phyloP scores from a whole-genome alignment of 345 rosid genomes.

The Kernera saxatilis region DNA sequence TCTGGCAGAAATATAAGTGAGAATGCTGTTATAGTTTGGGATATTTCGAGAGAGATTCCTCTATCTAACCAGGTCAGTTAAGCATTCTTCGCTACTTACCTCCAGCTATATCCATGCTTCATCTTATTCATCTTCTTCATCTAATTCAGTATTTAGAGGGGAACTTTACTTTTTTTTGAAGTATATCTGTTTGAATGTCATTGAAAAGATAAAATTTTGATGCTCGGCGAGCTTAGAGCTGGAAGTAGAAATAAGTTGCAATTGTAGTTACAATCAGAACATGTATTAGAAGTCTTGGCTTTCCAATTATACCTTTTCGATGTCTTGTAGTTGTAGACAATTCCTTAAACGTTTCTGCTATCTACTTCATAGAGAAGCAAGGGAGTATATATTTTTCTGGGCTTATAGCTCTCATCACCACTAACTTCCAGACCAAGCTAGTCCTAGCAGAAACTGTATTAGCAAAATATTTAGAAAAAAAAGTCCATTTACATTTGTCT shows the following conservation, averaged over 20 bases:
- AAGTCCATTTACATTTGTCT: not conserved
- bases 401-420: not conserved
- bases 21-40: conserved; percentile 79
- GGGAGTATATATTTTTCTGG: not conserved
- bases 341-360: not conserved
- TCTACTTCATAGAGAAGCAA: not conserved
- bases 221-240: not conserved
- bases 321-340: not conserved
- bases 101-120: not conserved
- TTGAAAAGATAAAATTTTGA: not conserved
- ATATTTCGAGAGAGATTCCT: conserved; percentile 60
- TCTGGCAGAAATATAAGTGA: conserved; percentile 65
- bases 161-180: not conserved
- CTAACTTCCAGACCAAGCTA: not conserved
- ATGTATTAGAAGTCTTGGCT: not conserved
- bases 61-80: conserved; percentile 76
- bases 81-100: not conserved
- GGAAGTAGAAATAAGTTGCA: not conserved
- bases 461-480: not conserved
- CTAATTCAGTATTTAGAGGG: not conserved
- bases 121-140: conserved; percentile 1
- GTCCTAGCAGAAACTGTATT: not conserved
- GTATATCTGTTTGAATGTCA: not conserved
- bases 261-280: not conserved
- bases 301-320: not conserved